Evolutionary conservation across 306 rosid species (phyloP).

Genomic region (Glycine soja): DNA sequence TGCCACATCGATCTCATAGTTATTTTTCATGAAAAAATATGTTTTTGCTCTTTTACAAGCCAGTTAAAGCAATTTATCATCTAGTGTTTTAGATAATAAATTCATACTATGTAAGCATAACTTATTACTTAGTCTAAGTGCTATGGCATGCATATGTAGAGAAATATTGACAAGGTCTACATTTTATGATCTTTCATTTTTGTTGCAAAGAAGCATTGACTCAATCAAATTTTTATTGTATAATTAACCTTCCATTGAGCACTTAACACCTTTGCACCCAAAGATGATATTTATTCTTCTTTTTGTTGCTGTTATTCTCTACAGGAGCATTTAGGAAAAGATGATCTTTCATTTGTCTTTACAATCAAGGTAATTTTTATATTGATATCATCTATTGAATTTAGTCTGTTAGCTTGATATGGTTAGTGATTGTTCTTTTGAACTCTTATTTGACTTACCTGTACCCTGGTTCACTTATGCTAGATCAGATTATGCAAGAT

Average conservation of each 20-base stretch:
- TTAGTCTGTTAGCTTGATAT: constrained; percentile 30
- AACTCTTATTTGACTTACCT: constrained; percentile 3
- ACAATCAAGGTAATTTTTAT: constrained; percentile 76
- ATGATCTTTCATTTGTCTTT: constrained; percentile 85
- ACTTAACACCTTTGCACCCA: constrained; percentile 32
- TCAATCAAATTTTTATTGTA: constrained; percentile 15
- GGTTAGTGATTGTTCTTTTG: constrained; percentile 6
- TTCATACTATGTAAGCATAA: constrained; percentile 22
- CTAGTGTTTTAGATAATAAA: constrained; percentile 15
- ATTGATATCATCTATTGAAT: constrained; percentile 21
- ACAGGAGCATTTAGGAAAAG: constrained; percentile 93
- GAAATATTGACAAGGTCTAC: neutral
- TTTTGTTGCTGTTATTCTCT: constrained; percentile 28
- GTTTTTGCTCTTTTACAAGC: constrained; percentile 37
- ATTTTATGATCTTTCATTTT: constrained; percentile 31
- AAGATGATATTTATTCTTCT: constrained; percentile 29
- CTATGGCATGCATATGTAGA: constrained; percentile 11
- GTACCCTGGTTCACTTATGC: neutral
- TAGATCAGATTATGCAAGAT: constrained; percentile 14
- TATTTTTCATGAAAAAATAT: constrained; percentile 2
- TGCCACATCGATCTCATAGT: constrained; percentile 34
- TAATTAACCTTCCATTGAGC: constrained; percentile 34
- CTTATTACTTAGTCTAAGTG: constrained; percentile 17
- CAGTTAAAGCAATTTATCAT: constrained; percentile 22
- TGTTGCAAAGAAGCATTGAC: constrained; percentile 17